Percentiles rank a stretch among this genome's conserved stretches.
Conservation (phyloP, 129 eudicot genomes). For the Tanacetum coccineum region DNA sequence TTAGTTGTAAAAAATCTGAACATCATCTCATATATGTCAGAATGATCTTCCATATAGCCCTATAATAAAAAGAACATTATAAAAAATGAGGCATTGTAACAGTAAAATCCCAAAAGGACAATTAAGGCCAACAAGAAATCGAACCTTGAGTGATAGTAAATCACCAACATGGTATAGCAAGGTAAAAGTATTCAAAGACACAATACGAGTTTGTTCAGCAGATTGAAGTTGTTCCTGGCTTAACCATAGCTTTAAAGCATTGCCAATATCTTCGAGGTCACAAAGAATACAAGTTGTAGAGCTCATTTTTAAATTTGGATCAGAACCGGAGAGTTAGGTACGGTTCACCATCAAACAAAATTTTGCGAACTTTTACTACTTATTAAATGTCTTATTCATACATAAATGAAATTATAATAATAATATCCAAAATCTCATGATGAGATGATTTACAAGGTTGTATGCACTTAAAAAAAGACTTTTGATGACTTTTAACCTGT, state of each 20-base stretch:
- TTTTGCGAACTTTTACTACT: background rate
- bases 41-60: conserved; percentile 68
- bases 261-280: conserved; percentile 42
- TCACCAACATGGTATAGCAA: conserved; percentile 67
- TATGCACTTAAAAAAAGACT: background rate
- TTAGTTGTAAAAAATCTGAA: conserved; percentile 47
- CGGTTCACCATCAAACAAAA: conserved; percentile 4
- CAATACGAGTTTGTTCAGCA: conserved; percentile 30
- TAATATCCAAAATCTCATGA: background rate
- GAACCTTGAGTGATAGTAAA: conserved; percentile 75
- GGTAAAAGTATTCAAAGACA: conserved; percentile 36
- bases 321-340: background rate
- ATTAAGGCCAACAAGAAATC: conserved; percentile 12
- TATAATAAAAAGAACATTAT: conserved; percentile 31
- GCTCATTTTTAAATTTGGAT: background rate
- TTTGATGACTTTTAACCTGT: background rate
- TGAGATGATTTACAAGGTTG: background rate
- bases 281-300: background rate
- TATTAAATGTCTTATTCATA: background rate
- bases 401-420: background rate
- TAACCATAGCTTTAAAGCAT: conserved; percentile 55
- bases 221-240: conserved; percentile 33
- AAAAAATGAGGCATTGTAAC: conserved; percentile 5
- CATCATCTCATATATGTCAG: conserved; percentile 51
- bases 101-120: conserved; percentile 4